These are phyloP conservation scores for Lophium mytilinum DNA, from an alignment of 495 filamentous ascomycete species.

Conservation along the genomic window DNA sequence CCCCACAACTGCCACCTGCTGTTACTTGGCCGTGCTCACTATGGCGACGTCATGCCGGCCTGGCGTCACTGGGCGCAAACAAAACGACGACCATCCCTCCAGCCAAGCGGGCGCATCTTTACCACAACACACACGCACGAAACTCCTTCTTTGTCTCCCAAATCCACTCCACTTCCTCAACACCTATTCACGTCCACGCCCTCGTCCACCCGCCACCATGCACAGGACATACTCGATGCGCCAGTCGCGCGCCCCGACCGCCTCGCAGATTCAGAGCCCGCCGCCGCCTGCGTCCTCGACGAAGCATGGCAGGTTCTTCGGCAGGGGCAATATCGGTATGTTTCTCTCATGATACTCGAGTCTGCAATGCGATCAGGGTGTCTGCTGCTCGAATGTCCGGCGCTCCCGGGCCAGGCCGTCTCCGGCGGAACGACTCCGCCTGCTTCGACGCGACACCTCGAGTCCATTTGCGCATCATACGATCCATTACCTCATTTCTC, in stretches of 20 bases:
- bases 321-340: conserved; percentile 75
- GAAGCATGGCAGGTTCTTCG: conserved; percentile 83
- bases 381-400: neutral
- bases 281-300: conserved; percentile 86
- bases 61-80: neutral
- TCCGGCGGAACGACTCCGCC: no score
- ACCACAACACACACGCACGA: neutral
- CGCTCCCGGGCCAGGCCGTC: no score
- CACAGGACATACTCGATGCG: conserved; percentile 99
- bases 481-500: neutral
- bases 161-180: neutral
- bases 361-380: neutral
- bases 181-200: neutral
- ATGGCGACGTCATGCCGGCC: neutral
- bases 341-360: conserved; percentile 14
- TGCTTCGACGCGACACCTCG: no score
- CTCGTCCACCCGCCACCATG: conserved; percentile 45
- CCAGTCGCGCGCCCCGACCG: conserved; percentile 87
- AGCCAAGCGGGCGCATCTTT: neutral
- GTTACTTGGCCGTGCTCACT: neutral
- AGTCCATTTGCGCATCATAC: neutral
- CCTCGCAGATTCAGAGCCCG: conserved; percentile 82
- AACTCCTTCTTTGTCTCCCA: no score
- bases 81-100: neutral
- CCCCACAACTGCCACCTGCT: neutral